A percentile compares a stretch with the other conserved stretches of the same genome.
phyloP scores from a whole-genome alignment of 345 rosid species.

The Carallia pectinifolia region DNA sequence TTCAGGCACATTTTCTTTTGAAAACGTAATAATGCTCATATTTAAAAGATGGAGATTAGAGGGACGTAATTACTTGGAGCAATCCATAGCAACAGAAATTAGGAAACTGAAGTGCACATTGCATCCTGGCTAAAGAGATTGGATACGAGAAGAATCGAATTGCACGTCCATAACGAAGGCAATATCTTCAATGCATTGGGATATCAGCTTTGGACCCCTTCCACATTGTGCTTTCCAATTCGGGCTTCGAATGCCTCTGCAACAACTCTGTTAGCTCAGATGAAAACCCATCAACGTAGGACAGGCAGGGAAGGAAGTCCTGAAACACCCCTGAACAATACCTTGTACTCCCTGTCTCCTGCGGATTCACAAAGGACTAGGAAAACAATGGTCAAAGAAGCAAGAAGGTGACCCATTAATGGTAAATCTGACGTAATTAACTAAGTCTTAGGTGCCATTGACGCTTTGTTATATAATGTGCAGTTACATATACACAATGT shows the following conservation, averaged over 20 bases:
- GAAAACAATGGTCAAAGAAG: neutral
- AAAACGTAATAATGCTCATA: too few species aligned
- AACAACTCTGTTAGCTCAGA: too few species aligned
- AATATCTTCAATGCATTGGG: conserved; percentile 35
- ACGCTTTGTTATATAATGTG: too few species aligned
- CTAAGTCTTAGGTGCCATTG: neutral
- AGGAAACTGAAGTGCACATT: conserved; percentile 31
- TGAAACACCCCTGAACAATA: neutral
- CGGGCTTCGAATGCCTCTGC: too few species aligned
- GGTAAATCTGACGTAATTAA: neutral
- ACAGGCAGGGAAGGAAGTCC: neutral
- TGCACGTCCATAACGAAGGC: conserved; percentile 16
- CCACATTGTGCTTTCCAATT: too few species aligned
- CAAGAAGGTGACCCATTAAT: neutral
- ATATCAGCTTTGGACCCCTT: neutral
- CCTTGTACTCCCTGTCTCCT: neutral
- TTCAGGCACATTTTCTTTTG: too few species aligned
- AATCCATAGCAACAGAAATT: conserved; percentile 38
- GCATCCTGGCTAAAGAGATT: conserved; percentile 13
- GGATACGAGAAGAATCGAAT: conserved; percentile 13
- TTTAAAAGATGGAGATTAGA: conserved; percentile 4
- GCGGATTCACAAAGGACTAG: neutral
- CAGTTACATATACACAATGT: too few species aligned
- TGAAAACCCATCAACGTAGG: too few species aligned
- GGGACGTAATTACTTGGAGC: conserved; percentile 31